Percentiles rank a stretch among this genome's conserved stretches.
Conservation (phyloP, 768 basidiomycete species). For the Lactifluus hygrophoroides region DNA sequence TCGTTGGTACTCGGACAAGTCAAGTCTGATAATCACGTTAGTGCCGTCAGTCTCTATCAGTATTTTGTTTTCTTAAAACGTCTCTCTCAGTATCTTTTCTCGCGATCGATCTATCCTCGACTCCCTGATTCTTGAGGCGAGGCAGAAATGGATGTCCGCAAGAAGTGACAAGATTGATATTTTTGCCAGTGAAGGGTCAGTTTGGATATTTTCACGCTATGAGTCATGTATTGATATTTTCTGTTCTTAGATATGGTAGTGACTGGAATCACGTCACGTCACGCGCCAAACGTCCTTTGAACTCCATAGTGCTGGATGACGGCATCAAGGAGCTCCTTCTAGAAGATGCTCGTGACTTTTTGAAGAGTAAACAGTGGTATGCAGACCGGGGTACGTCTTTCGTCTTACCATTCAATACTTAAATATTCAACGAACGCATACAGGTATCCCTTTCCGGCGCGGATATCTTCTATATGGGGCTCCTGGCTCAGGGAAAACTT, state of each 20-base stretch:
- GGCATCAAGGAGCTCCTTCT: slow-evolving; percentile 58
- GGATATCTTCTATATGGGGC: slow-evolving; percentile 74
- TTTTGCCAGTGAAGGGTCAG: slow-evolving; percentile 39
- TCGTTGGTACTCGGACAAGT: slow-evolving; percentile 30
- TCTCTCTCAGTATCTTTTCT: slow-evolving; percentile 4
- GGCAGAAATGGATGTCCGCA: slow-evolving; percentile 5
- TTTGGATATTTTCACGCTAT: neutral
- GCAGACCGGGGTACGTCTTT: slow-evolving; percentile 42
- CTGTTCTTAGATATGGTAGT: slow-evolving; percentile 20
- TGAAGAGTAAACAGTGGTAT: slow-evolving; percentile 66
- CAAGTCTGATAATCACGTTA: slow-evolving; percentile 38
- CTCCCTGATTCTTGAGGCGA: slow-evolving; percentile 16
- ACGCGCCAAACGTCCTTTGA: slow-evolving; percentile 55
- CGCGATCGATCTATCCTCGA: slow-evolving; percentile 19
- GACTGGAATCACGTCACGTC: slow-evolving; percentile 48
- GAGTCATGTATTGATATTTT: neutral
- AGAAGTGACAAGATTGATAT: slow-evolving; percentile 26
- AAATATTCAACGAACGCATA: neutral
- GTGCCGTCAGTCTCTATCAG: slow-evolving; percentile 12
- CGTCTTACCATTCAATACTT: neutral
- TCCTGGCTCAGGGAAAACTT: slow-evolving; percentile 74
- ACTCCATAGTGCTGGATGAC: slow-evolving; percentile 63
- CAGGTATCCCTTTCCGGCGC: slow-evolving; percentile 64
- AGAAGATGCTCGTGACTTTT: slow-evolving; percentile 63
- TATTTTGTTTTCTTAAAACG: slow-evolving; percentile 4